A percentile compares a stretch with the other conserved stretches of the same genome.
Evolutionary conservation across 139 green algal species (phyloP).

Genomic region (Volvox africanus): DNA sequence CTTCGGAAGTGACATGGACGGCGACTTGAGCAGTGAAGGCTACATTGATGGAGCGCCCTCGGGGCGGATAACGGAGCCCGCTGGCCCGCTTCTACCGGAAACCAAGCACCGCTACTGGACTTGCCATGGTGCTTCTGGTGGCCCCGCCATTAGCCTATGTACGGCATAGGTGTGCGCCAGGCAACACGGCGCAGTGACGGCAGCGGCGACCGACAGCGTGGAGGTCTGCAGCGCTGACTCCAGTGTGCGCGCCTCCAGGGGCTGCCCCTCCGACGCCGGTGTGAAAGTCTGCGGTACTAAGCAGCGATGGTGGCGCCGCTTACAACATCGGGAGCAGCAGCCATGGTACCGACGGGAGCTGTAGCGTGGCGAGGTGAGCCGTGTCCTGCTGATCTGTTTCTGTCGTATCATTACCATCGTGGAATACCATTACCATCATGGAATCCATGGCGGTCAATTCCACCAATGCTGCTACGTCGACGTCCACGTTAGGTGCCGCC

Average conservation of each 20-base stretch:
- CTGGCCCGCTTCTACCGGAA: background rate
- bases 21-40: background rate
- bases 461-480: background rate
- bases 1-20: conserved; percentile 17
- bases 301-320: background rate
- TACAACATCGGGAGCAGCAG: background rate
- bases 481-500: background rate
- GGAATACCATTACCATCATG: no score
- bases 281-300: background rate
- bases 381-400: background rate
- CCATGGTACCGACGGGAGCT: background rate
- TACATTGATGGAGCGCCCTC: background rate
- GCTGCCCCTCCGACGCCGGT: conserved; percentile 25
- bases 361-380: background rate
- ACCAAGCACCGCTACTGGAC: background rate
- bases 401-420: background rate
- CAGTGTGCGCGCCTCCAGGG: conserved; percentile 12
- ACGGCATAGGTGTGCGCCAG: background rate
- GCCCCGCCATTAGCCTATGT: no score
- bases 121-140: no score
- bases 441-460: background rate
- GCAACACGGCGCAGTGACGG: background rate
- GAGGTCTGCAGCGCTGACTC: conserved; percentile 25
- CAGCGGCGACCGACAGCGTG: background rate
- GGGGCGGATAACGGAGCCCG: background rate